Evolutionary conservation across 176 grass and related monocot genomes (phyloP).

Genomic region (Carex parvula): DNA sequence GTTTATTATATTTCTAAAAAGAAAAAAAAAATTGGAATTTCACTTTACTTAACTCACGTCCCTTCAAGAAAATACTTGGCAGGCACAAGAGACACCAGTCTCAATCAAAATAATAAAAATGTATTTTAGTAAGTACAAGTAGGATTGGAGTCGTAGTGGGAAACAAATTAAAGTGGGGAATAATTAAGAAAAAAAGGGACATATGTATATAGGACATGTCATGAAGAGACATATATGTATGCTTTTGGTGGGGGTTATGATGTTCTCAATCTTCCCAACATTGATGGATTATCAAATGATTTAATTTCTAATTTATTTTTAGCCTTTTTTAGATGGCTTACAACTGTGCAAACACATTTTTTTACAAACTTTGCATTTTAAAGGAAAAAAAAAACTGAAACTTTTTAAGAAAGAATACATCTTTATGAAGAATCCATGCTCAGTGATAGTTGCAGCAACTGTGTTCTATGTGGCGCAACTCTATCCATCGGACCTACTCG

Average conservation of each 20-base stretch:
- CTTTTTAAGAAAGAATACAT: background rate
- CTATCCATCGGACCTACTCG: background rate
- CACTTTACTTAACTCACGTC: background rate
- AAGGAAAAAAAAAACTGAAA: background rate
- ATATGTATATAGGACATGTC: slow-evolving; percentile 5
- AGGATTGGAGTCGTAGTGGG: slow-evolving; percentile 32
- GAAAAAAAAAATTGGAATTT: background rate
- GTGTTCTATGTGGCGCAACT: background rate
- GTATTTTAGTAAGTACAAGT: slow-evolving; percentile 19
- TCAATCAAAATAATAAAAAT: slow-evolving; percentile 15
- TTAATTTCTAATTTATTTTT: background rate
- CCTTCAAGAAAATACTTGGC: background rate
- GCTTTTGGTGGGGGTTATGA: background rate
- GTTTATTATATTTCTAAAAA: no score
- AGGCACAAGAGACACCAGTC: background rate
- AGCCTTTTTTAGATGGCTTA: background rate
- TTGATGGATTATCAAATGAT: slow-evolving; percentile 21
- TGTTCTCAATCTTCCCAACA: slow-evolving; percentile 10
- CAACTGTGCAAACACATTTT: background rate
- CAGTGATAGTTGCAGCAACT: background rate
- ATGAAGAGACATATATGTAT: slow-evolving; percentile 23
- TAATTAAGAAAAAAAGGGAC: slow-evolving; percentile 23
- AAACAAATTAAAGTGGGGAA: slow-evolving; percentile 32
- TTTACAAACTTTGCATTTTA: background rate
- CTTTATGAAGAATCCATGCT: background rate